Base-by-base conservation (phyloP, 2,329 filamentous ascomycete species). In the Didymosphaeria variabile region DNA sequence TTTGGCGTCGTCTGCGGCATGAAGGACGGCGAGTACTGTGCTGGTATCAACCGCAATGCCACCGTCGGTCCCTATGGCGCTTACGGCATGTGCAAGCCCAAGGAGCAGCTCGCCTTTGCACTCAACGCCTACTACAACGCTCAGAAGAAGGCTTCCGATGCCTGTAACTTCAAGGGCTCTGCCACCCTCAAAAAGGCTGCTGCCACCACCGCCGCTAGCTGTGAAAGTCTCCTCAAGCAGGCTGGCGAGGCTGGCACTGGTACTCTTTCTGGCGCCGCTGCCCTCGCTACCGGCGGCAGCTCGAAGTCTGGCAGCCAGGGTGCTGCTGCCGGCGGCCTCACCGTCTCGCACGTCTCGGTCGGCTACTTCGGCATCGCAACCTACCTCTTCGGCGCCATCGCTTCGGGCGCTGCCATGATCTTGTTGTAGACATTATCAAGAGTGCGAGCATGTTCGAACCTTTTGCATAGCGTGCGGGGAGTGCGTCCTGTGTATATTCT, bases 1-100 rank as follows among this genome's bases (percentile, higher is more conserved):
- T 98, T 98, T 79, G 84, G 83, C 76, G 88, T 82, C 77, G 86
- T 94, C 79, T 95, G 92, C 80, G 90, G 88, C 58, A 72, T 80
- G 47, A 72, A 76, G 65, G 76, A 83, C 61, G 75, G 79, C 49
- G 73, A 78, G 38, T 84, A 86, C 67, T 95, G 92, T 80, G 80
- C 78, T 26, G 91, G 89, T 57, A 93, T 95, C 79, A 82, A 79
- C 65, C 85, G 84, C 69, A 90, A 94, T 79, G 85, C 85, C 55
- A 87, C 85, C 61, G 85, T 83, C 21, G 92, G 91, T 72, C 81
- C 85, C 63, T 95, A 91, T 78, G 92, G 92, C 69, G 86, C 90
- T 51, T 93, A 91, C 84, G 87, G 88, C 79, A 92, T 93, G 88
- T 96, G 92, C 84, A 83, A 84, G 68, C 73, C 86, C 71, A 84